Evolutionary conservation across 192 early-diverging fungal species (phyloP), one percentile per base, ranked within the genome.

Genomic region (Coemansia brasiliensis): DNA sequence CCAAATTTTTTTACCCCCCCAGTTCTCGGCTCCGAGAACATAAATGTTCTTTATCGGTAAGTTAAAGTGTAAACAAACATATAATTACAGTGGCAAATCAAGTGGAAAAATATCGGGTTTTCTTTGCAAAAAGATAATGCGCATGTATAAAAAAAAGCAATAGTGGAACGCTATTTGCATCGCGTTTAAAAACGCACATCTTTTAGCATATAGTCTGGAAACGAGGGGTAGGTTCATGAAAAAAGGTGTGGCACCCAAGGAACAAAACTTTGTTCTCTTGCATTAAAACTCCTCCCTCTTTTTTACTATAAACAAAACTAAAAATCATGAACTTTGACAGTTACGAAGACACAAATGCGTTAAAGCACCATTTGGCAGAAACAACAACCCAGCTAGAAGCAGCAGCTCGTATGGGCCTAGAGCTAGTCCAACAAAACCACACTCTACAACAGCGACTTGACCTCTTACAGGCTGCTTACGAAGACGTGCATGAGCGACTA

Each of bases 381-480:
- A 65, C 76, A 11, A 79, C 76, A 5, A 12, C 42, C 7, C 61
- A 56, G 13, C 62, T 79, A 5, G 56, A 72, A 16, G 55, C 65
- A 5, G 76, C 76, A 1, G 76, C 76, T 1, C 62, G 65, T 8
- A 66, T 73, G 65, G 76, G 76, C 7, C 40, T 79, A 32, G 59
- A 57, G 26, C 61, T 79, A 5, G 76, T 63, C 3, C 43, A 61
- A 13, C 76, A 73, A 52, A 79, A 79, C 76, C 55, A 56, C 13
- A 40, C 40, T 7, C 59, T 79, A 0, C 58, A 53, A 15, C 21
- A 45, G 29, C 65, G 61, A 5, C 61, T 79, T n/a, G 40, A 48
- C 10, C 24, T 29, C 1, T 15, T 72, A 12, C 57, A 59, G 27
- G 44, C 40, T 6, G 44, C 38, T 5, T 63, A 79, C 10, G 58